Evolutionary conservation across 2,329 filamentous ascomycete species (phyloP).

Genomic region (Tolypocladium sp.): DNA sequence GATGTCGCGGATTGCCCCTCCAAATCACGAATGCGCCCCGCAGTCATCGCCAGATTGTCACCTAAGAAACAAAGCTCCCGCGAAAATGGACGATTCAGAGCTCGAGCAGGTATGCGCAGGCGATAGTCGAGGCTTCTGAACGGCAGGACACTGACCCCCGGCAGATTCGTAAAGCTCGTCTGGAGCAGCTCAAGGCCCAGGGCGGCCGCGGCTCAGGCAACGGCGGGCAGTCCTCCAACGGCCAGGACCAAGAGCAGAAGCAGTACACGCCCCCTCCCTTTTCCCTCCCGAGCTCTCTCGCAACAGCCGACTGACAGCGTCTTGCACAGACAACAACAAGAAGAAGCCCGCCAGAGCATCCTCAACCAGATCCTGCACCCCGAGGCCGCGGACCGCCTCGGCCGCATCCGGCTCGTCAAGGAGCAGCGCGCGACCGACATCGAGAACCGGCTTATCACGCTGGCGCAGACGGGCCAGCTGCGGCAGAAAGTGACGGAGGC

Average conservation of each 20-base stretch:
- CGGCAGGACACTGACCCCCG: not conserved
- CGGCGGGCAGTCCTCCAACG: slow-evolving; percentile 26
- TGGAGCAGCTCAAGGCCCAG: slow-evolving; percentile 83
- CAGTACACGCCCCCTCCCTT: slow-evolving; percentile 16
- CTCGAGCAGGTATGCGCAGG: slow-evolving; percentile 26
- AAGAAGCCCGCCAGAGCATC: slow-evolving; percentile 66
- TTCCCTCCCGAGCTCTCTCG: not conserved
- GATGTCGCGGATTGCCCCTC: slow-evolving; percentile 10
- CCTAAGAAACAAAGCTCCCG: slow-evolving; percentile 3
- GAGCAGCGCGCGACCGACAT: slow-evolving; percentile 82
- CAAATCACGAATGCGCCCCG: slow-evolving; percentile 1
- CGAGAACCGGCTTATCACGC: slow-evolving; percentile 86
- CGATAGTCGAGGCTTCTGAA: not conserved
- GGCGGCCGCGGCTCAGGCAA: slow-evolving; percentile 37
- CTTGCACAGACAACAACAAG: slow-evolving; percentile 37
- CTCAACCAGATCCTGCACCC: slow-evolving; percentile 91
- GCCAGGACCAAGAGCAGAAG: slow-evolving; percentile 48
- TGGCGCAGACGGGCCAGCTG: slow-evolving; percentile 82
- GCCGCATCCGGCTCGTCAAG: slow-evolving; percentile 92
- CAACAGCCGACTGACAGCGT: not conserved
- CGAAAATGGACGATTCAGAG: slow-evolving; percentile 34
- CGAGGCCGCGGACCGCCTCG: slow-evolving; percentile 84
- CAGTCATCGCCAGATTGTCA: slow-evolving; percentile 1
- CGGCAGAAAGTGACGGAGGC: slow-evolving; percentile 81
- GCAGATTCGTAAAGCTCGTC: slow-evolving; percentile 83